Percentiles rank a stretch among this genome's conserved stretches.
These are phyloP conservation scores for Orbilia quercus DNA, from an alignment of 2,329 filamentous ascomycete genomes.

Conservation along the genomic window DNA sequence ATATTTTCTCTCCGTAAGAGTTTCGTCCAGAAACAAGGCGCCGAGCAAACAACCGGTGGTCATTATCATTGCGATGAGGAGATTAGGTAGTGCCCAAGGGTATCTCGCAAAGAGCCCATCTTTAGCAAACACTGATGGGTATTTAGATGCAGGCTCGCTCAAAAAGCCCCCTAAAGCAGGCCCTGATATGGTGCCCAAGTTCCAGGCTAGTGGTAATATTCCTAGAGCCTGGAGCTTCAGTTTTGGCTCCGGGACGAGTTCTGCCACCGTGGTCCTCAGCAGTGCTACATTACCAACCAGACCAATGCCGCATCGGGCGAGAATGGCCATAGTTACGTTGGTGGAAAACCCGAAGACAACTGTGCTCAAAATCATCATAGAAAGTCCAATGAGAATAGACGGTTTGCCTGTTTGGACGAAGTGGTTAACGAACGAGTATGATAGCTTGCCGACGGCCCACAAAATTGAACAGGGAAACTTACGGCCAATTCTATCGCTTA, in stretches of 20 bases:
- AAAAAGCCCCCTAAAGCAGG: conserved; percentile 89
- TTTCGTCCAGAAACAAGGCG: conserved; percentile 86
- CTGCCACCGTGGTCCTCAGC: conserved; percentile 91
- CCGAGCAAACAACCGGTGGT: conserved; percentile 81
- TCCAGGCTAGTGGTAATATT: conserved; percentile 95
- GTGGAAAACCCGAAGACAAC: conserved; percentile 82
- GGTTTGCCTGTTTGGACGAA: conserved; percentile 79
- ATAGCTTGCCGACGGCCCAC: neutral
- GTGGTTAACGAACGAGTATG: conserved; percentile 61
- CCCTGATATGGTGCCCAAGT: conserved; percentile 86
- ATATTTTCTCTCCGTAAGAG: conserved; percentile 67
- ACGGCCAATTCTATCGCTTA: conserved; percentile 62
- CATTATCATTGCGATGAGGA: conserved; percentile 82
- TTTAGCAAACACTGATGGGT: conserved; percentile 75
- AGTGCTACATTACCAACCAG: conserved; percentile 93
- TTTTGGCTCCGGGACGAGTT: conserved; percentile 82
- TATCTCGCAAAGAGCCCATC: conserved; percentile 78
- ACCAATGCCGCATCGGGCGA: conserved; percentile 81
- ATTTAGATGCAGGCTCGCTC: conserved; percentile 79
- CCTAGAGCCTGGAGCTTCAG: conserved; percentile 75
- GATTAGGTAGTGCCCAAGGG: conserved; percentile 88
- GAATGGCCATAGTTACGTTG: conserved; percentile 84
- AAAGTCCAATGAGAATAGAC: conserved; percentile 81
- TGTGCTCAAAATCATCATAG: conserved; percentile 84
- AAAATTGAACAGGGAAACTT: conserved; percentile 3